Evolutionary conservation across 2,329 filamentous ascomycete genomes (phyloP).

Genomic region (Juglanconis oblonga): DNA sequence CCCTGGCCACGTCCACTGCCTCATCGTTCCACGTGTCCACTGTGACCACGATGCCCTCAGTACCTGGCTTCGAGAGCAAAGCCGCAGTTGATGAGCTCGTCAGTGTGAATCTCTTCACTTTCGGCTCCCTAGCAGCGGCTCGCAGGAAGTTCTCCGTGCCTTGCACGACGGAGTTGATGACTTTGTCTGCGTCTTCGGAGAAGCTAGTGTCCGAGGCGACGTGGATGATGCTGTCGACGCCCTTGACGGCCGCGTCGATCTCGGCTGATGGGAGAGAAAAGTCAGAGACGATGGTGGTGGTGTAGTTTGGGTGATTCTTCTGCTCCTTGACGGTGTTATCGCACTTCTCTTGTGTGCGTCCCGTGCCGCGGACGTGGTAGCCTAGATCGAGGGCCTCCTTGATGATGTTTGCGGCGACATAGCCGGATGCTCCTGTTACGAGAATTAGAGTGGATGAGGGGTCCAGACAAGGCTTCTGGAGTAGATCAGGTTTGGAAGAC

Average conservation of each 20-base stretch:
- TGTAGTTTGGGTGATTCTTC: constrained; percentile 33
- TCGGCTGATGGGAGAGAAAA: not conserved
- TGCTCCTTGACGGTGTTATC: constrained; percentile 13
- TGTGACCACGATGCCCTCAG: constrained; percentile 22
- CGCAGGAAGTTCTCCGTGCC: constrained; percentile 30
- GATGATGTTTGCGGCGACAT: constrained; percentile 38
- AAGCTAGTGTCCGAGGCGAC: constrained; percentile 34
- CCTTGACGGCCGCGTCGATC: constrained; percentile 27
- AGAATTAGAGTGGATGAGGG: constrained; percentile 27
- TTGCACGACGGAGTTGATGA: constrained; percentile 33
- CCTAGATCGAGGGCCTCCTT: constrained; percentile 36
- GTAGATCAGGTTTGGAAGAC: not conserved
- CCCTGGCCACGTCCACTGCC: constrained; percentile 8
- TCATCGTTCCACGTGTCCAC: constrained; percentile 22
- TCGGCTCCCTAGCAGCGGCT: constrained; percentile 30
- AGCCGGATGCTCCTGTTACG: constrained; percentile 40
- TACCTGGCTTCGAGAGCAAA: constrained; percentile 20
- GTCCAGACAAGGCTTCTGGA: not conserved
- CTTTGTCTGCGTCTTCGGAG: constrained; percentile 33
- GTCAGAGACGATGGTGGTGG: constrained; percentile 21
- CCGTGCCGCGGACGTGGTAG: constrained; percentile 43
- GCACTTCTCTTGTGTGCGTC: constrained; percentile 26
- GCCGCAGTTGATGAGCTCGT: constrained; percentile 33
- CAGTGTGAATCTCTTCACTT: constrained; percentile 38
- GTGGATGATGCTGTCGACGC: constrained; percentile 34